phyloP scores from a whole-genome alignment of 2,329 filamentous ascomycete species.

The Capronia coronata region DNA sequence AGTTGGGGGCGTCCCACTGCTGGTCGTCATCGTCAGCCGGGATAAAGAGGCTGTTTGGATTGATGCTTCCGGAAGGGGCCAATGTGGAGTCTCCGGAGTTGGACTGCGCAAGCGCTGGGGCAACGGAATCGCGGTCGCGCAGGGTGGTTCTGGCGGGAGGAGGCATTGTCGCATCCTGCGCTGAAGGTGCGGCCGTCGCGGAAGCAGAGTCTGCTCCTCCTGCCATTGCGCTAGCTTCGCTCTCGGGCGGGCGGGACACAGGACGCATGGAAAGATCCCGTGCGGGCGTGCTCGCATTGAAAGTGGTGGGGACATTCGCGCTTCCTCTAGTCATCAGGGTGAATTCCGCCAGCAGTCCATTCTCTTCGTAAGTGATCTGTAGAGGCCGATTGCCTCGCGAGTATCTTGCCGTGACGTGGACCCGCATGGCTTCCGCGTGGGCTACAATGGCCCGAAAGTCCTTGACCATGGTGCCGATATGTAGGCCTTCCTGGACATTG shows the following conservation, averaged over 20 bases:
- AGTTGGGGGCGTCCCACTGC: constrained; percentile 54
- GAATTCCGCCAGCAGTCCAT: constrained; percentile 54
- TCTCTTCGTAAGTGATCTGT: constrained; percentile 53
- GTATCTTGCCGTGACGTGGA: constrained; percentile 51
- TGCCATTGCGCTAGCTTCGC: constrained; percentile 2
- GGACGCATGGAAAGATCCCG: constrained; percentile 38
- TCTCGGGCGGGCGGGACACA: constrained; percentile 31
- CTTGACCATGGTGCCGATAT: constrained; percentile 58
- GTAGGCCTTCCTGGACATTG: constrained; percentile 52
- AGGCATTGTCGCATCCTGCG: constrained; percentile 21
- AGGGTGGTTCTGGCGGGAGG: constrained; percentile 24
- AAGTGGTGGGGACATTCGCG: constrained; percentile 38
- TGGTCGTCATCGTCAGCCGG: constrained; percentile 49
- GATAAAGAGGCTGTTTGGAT: constrained; percentile 55
- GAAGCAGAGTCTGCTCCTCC: constrained; percentile 5
- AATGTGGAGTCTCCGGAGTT: constrained; percentile 27
- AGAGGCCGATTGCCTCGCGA: constrained; percentile 55
- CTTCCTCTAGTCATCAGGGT: constrained; percentile 61
- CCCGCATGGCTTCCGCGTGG: constrained; percentile 55
- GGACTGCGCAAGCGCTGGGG: constrained; percentile 24
- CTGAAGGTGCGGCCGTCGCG: constrained; percentile 1
- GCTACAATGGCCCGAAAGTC: constrained; percentile 60
- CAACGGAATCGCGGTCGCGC: constrained; percentile 5
- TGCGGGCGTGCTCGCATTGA: constrained; percentile 33
- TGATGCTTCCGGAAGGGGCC: constrained; percentile 41